Conservation (phyloP, 192 early-diverging fungal species). For the Coemansia sp. region DNA sequence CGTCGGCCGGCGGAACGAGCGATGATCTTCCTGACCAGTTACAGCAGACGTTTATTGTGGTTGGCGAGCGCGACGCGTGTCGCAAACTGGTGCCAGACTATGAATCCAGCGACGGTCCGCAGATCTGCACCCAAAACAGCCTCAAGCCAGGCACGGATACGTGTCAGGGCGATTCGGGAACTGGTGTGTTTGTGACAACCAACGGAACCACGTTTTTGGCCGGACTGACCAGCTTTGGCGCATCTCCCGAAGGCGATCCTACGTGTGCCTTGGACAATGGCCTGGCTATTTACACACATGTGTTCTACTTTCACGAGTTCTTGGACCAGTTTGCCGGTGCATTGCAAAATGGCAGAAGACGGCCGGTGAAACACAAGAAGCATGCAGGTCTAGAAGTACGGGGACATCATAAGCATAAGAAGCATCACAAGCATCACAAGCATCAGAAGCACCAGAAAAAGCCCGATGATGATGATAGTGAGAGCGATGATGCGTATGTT, state of each 20-base stretch:
- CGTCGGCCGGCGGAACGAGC: slow-evolving; percentile 3
- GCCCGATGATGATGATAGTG: neutral
- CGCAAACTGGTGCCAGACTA: slow-evolving; percentile 28
- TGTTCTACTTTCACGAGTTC: slow-evolving; percentile 33
- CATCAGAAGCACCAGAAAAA: neutral
- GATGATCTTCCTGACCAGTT: slow-evolving; percentile 21
- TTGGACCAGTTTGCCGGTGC: slow-evolving; percentile 16
- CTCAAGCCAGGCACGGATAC: slow-evolving; percentile 39
- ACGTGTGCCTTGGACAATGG: slow-evolving; percentile 45
- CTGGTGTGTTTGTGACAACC: slow-evolving; percentile 25
- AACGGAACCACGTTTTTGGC: slow-evolving; percentile 25
- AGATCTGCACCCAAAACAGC: slow-evolving; percentile 48
- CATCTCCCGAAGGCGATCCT: slow-evolving; percentile 33
- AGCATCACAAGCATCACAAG: neutral
- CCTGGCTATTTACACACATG: slow-evolving; percentile 41
- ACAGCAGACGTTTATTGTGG: slow-evolving; percentile 26
- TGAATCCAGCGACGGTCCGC: slow-evolving; percentile 43
- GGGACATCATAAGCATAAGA: neutral
- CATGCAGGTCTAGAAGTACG: neutral
- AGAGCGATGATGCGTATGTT: neutral
- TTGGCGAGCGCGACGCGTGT: slow-evolving; percentile 26
- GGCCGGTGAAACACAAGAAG: neutral
- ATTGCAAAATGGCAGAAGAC: neutral
- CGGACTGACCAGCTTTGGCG: slow-evolving; percentile 49
- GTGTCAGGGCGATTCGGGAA: slow-evolving; percentile 52